Evolutionary conservation across 306 rosid species (phyloP), one percentile per base, ranked within the genome.

Genomic region (Ormosia semicastrata): DNA sequence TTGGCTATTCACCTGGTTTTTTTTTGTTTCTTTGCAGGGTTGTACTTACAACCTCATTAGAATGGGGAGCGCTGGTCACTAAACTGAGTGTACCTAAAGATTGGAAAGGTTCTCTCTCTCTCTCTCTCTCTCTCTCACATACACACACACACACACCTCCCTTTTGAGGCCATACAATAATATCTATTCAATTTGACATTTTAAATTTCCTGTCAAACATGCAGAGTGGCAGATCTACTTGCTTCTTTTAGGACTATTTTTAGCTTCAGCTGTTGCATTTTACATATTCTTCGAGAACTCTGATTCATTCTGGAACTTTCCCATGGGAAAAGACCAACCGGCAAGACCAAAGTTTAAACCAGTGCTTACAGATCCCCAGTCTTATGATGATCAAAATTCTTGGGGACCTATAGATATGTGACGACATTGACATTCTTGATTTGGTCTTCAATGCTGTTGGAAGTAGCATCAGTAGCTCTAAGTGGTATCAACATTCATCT

Each of bases 201-300:
- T 81, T 7, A 54, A 32, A 32, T 82, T 75, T 82, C 56, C 58
- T 68, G 7, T 69, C 13, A 76, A 85, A 87, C 80, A 10, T 92
- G 92, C 99, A 95, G 99, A 95, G 86, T 93, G 99, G 99, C 99
- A 95, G 93, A 93, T 95, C 80, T 95, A 95, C 83, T 3, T 87
- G 92, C 73, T 95, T 66, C 97, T 95, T 71, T 14, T 92, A 62
- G 93, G 89, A 70, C 80, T 95, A 63, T 92, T 95, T 82, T 71
- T 89, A 78, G 94, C 91, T 9, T 95, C 99, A 3, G 94, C 91
- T 10, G 39, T 92, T 18, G 87, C 83, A 4, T 95, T 95, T 65
- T 95, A 95, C 88, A 80, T 92, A 49, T 93, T 95, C 88, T 92
- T 92, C 13, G 87, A 93, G 90, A 92, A 93, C 82, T 93, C 99